Base-by-base conservation (phyloP, 2,329 filamentous ascomycete genomes). In the Venturia pyrina region DNA sequence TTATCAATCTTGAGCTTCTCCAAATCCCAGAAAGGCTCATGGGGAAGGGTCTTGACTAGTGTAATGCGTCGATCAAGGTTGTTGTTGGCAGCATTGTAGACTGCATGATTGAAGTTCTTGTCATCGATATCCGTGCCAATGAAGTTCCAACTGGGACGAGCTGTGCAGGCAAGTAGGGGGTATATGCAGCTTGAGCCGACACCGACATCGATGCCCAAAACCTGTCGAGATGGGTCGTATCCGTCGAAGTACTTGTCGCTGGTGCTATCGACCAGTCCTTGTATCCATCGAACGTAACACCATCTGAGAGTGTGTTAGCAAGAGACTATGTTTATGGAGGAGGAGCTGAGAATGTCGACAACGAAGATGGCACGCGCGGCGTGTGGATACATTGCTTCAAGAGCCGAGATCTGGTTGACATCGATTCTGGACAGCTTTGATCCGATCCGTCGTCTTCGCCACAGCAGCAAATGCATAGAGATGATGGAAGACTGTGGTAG, bases 161-260 rank as follows among this genome's bases (percentile, higher is more conserved):
- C 84, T 0, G 81, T 76, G 70, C 89, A 90, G 24, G 87, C 91
- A 0, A 99, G 82, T 1, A 98, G 83, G 1, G 93, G 89, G 73
- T 98, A 99, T 70, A 99, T 96, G 71, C 89, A 89, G 70, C 91
- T 96, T 19, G 93, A 90, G 1, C 95, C 95, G 0, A 92, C 96
- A 50, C 95, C 95, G 68, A 97, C 88, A 70, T 96, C 93, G 1
- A 96, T 77, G 0, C 93, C 93, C 0, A 83, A 74, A 1, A 91
- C 80, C 53, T 81, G 77, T n/a, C 83, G 78, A 2, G 82, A 77
- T 0, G 78, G 74, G 65, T 86, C 79, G 69, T 85, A 68, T 17
- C 50, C 63, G 41, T 72, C 68, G 21, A 72, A 70, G 67, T 75
- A 88, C 0, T 78, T 79, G 59, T 81, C 78, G 8, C 70, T 71